Evolutionary conservation across 2,329 filamentous ascomycete genomes (phyloP).

Genomic region (Stemphylium lycopersici): DNA sequence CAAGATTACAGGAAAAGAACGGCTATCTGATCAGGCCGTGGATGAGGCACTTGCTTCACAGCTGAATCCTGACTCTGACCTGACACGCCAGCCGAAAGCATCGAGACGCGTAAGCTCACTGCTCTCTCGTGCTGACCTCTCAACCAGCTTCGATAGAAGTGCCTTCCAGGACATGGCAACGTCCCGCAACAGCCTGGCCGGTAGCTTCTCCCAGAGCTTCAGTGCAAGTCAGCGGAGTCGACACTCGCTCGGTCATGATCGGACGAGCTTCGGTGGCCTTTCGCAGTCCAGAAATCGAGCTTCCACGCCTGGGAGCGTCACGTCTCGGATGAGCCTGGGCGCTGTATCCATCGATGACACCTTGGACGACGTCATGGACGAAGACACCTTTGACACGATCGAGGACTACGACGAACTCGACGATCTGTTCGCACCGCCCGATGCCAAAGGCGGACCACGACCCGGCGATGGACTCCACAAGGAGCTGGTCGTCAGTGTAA

Average conservation of each 20-base stretch:
- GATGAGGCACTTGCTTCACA: constrained; percentile 57
- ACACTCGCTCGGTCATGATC: constrained; percentile 75
- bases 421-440: constrained; percentile 44
- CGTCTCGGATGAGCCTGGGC: constrained; percentile 47
- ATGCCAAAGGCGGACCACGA: constrained; percentile 36
- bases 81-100: constrained; percentile 61
- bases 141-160: constrained; percentile 79
- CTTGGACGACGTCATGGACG: constrained; percentile 47
- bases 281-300: constrained; percentile 56
- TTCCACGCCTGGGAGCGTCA: constrained; percentile 60
- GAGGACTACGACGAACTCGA: constrained; percentile 50
- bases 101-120: constrained; percentile 90
- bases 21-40: constrained; percentile 48
- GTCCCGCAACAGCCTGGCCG: constrained; percentile 49
- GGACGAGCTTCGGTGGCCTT: constrained; percentile 63
- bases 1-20: constrained; percentile 42
- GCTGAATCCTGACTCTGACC: constrained; percentile 56
- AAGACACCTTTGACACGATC: constrained; percentile 47
- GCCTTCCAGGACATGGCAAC: constrained; percentile 76
- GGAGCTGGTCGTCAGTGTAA: constrained; percentile 46
- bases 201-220: constrained; percentile 53
- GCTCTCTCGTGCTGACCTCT: constrained; percentile 84
- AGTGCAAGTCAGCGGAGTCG: constrained; percentile 64
- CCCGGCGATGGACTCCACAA: constrained; percentile 48
- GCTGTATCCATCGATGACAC: constrained; percentile 47